Evolutionary conservation across 2,329 filamentous ascomycete species (phyloP), one percentile per base, ranked within the genome.

Genomic region (Claviceps digitariae): DNA sequence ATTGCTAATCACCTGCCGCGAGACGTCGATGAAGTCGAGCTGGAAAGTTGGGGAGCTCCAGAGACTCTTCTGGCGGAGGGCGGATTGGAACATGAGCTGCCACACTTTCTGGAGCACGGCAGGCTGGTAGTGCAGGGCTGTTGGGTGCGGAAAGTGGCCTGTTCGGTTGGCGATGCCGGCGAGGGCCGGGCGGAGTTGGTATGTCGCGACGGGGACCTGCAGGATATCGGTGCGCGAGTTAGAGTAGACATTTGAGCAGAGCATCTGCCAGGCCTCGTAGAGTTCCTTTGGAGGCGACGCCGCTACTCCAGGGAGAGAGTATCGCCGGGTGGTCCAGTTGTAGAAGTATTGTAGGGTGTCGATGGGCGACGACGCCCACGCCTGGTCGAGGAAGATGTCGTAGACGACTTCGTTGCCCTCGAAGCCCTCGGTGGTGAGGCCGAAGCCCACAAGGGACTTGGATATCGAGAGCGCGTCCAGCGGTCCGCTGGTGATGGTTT

Each of bases 381-480:
- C 74, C 58, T 78, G 75, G 53, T 75, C 72, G 1, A 78, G 66
- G 0, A 78, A 64, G 1, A 77, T 60, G 52, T 73, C 69, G 58
- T 77, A 77, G 54, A 78, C 66, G 55, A 78, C 70, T 52, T 78
- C 74, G 55, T 77, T 77, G 20, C 74, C 74, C 57, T 76, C 74
- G 57, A 76, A 74, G 9, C 69, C 73, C 54, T 78, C 75, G 57
- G 72, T 71, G 0, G 72, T 73, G 4, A 74, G 62, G 1, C 75
- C 74, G 51, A 75, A 72, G 1, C 74, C 75, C 1, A 76, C 66
- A 40, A 77, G 61, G 1, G 67, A 70, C 4, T 61, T 62, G 0
- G 72, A 72, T 27, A 67, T 66, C 0, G 61, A 57, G 1, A 74
- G 62, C 0, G 75, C 75, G 41, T 68, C 63, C n/a, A 74, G 67